Evolutionary conservation across 768 basidiomycete genomes (phyloP), one percentile per base, ranked within the genome.

Genomic region (Paxillus ammoniavirescens): DNA sequence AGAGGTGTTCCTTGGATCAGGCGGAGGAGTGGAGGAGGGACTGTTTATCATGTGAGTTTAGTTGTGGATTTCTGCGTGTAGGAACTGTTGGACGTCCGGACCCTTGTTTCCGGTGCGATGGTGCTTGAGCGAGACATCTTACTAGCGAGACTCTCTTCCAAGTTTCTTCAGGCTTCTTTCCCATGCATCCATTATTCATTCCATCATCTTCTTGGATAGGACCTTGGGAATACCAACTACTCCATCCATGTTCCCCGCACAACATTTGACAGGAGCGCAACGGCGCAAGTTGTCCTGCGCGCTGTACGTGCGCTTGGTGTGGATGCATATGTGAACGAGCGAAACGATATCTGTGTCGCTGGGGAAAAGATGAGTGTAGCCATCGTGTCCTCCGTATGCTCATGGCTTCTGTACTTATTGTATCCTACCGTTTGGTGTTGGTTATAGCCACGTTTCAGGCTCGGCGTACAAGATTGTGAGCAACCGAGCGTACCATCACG

Each of bases 401-500:
- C 37, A 17, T 38, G 18, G 44, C 21, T 37, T 21, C 7, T 30
- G 18, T 52, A 7, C 55, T 57, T 30, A 46, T 37, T 41, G 30
- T n/a, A 28, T 31, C 8, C 48, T 38, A 23, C 40, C 13, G 15
- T 44, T 51, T 55, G 46, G 33, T 41, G 17, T 38, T 42, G 38
- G 42, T 62, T 13, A 52, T 61, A 53, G 53, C 54, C 67, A 98
- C 93, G 87, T 98, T 56, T 98, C 96, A 44, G 97, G 97, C 40
- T 98, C 94, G 8, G 97, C 97, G 10, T 99, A 97, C 75, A 98
- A 97, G 73, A 91, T 99, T 51, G 87, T 89, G 42, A 89, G 84
- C 60, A 83, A 84, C 49, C 79, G 97, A 28, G 93, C 94, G 7
- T 98, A 98, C 72, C 96, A 98, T 62, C 97, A 99, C 61, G 97